phyloP scores from a whole-genome alignment of 495 filamentous ascomycete genomes.

The Ascodesmis nigricans region DNA sequence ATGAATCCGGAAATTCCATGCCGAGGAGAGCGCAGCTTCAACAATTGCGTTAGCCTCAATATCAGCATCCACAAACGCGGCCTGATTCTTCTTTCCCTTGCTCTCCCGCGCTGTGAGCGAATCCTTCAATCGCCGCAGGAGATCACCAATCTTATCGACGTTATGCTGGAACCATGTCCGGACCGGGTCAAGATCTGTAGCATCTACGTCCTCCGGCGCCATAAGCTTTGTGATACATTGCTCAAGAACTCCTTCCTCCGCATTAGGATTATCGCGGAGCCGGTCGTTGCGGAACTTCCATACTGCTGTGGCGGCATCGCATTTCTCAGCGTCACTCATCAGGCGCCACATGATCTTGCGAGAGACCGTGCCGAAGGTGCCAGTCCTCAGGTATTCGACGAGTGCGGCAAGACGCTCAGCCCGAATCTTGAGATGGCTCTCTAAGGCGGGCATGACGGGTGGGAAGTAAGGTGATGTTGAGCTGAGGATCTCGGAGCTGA shows the following conservation, averaged over 20 bases:
- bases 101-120: slow-evolving; percentile 8
- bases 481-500: slow-evolving; percentile 62
- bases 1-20: slow-evolving; percentile 46
- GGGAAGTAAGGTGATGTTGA: slow-evolving; percentile 53
- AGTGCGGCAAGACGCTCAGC: slow-evolving; percentile 49
- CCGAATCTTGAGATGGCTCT: slow-evolving; percentile 52
- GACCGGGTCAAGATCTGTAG: slow-evolving; percentile 12
- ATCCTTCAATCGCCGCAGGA: slow-evolving; percentile 12
- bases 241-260: slow-evolving; percentile 16
- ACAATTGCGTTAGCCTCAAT: slow-evolving; percentile 59
- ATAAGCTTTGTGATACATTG: slow-evolving; percentile 8
- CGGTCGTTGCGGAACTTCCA: slow-evolving; percentile 35
- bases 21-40: slow-evolving; percentile 44
- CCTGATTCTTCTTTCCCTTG: slow-evolving; percentile 12
- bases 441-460: slow-evolving; percentile 46
- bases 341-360: slow-evolving; percentile 50
- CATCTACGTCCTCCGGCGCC: slow-evolving; percentile 8
- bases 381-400: slow-evolving; percentile 38
- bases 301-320: slow-evolving; percentile 58
- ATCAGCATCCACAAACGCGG: slow-evolving; percentile 14
- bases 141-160: slow-evolving; percentile 8
- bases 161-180: slow-evolving; percentile 18
- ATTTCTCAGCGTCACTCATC: slow-evolving; percentile 75
- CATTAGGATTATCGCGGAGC: slow-evolving; percentile 14
- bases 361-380: slow-evolving; percentile 30